Evolutionary conservation across 1,139 yeast genomes (phyloP).

Genomic region (Candida gigantensis): DNA sequence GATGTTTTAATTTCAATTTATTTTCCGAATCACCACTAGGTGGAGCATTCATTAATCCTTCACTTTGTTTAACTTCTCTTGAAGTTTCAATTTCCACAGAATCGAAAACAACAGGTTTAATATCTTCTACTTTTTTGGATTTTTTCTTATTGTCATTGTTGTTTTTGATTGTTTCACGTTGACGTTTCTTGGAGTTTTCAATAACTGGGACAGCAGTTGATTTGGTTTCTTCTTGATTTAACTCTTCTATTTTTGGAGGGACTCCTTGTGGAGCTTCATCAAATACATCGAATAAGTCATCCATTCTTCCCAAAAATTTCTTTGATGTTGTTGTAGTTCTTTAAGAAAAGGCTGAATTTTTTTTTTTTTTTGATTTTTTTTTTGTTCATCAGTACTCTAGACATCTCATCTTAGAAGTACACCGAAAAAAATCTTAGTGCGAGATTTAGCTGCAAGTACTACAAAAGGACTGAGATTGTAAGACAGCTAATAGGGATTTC

Average conservation of each 20-base stretch:
- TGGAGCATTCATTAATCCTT: slow-evolving; percentile 49
- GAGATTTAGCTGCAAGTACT: too few relatives aligned
- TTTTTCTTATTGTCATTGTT: slow-evolving; percentile 16
- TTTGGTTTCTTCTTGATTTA: slow-evolving; percentile 13
- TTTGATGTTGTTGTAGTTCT: too few relatives aligned
- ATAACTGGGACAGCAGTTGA: too few relatives aligned
- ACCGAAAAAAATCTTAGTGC: too few relatives aligned
- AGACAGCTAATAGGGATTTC: too few relatives aligned
- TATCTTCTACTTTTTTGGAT: slow-evolving; percentile 27
- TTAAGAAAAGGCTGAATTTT: too few relatives aligned
- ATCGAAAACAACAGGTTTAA: slow-evolving; percentile 79
- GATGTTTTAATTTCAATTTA: slow-evolving; percentile 78
- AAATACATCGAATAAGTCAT: slow-evolving; percentile 71
- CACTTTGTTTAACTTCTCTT: slow-evolving; percentile 79
- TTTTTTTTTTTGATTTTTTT: too few relatives aligned
- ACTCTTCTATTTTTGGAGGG: slow-evolving; percentile 24
- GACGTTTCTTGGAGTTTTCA: slow-evolving; percentile 10
- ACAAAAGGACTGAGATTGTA: too few relatives aligned
- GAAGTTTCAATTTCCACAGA: slow-evolving; percentile 89
- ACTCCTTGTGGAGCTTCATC: slow-evolving; percentile 53
- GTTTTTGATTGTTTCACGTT: slow-evolving; percentile 11
- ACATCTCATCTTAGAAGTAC: too few relatives aligned
- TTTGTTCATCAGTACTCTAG: too few relatives aligned
- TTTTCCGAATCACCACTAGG: slow-evolving; percentile 40
- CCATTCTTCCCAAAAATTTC: too few relatives aligned